These are phyloP conservation scores for Boechera retrofracta DNA, from an alignment of 345 rosid species.

Conservation along the genomic window DNA sequence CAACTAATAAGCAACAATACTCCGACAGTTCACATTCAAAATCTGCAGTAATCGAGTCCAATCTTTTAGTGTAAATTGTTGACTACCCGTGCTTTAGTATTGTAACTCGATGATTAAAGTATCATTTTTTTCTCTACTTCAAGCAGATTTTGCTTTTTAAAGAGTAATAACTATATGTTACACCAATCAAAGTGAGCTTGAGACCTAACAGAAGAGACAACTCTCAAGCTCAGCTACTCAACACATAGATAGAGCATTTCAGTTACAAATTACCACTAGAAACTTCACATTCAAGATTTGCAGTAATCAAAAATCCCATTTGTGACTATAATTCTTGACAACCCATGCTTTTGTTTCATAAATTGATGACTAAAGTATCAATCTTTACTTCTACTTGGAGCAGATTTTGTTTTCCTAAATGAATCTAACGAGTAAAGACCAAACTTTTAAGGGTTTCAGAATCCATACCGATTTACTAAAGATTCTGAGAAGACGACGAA, in stretches of 20 bases:
- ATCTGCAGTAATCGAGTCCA: background rate
- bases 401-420: background rate
- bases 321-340: background rate
- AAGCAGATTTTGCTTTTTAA: background rate
- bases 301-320: background rate
- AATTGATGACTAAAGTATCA: background rate
- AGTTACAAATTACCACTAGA: background rate
- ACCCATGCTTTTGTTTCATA: background rate
- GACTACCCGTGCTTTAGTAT: too few relatives aligned
- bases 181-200: background rate
- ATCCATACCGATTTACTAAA: conserved; percentile 61
- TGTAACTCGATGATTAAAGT: background rate
- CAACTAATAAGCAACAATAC: background rate
- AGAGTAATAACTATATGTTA: too few relatives aligned
- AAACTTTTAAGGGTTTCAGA: background rate
- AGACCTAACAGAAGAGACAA: background rate
- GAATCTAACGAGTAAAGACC: background rate
- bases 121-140: background rate
- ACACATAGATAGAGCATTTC: background rate
- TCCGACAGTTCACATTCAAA: background rate
- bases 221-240: background rate
- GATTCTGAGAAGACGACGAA: conserved; percentile 56
- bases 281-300: background rate
- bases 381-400: background rate
- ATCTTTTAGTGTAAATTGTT: too few relatives aligned